phyloP scores from a whole-genome alignment of 441 rosid genomes.

The Geranium incanum region DNA sequence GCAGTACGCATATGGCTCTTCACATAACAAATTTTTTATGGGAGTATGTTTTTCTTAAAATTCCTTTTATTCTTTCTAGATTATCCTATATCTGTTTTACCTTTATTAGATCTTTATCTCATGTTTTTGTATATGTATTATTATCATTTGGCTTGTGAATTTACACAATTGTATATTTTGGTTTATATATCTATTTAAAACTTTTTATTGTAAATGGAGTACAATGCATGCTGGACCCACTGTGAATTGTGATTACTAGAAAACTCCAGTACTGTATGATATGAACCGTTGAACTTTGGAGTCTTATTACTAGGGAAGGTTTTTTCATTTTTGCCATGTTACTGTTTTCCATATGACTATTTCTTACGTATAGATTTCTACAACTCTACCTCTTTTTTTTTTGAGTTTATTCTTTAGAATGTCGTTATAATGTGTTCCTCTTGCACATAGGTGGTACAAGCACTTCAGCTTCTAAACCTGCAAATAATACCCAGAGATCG shows the following conservation, averaged over 20 bases:
- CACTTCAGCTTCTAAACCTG: conserved; percentile 36
- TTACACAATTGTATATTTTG: not conserved
- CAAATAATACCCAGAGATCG: conserved; percentile 36
- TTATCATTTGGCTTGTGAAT: not conserved
- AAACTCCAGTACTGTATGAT: not conserved
- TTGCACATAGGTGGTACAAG: conserved; percentile 34
- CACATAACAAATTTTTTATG: too few relatives aligned
- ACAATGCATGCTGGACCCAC: not conserved
- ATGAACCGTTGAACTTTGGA: not conserved
- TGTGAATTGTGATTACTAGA: not conserved
- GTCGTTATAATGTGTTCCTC: conserved; percentile 11
- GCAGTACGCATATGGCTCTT: too few relatives aligned
- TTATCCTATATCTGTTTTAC: not conserved
- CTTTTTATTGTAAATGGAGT: not conserved
- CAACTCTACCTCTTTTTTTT: too few relatives aligned
- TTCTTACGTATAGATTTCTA: not conserved
- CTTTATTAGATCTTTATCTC: not conserved
- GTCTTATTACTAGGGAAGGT: not conserved
- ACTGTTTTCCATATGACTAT: not conserved
- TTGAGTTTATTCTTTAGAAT: conserved; percentile 6
- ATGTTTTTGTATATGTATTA: not conserved
- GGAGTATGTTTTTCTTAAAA: not conserved
- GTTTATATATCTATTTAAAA: not conserved
- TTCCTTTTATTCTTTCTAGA: not conserved
- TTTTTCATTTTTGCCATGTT: not conserved